Base-by-base conservation (phyloP, 495 filamentous ascomycete species). In the Neurospora pannonica region DNA sequence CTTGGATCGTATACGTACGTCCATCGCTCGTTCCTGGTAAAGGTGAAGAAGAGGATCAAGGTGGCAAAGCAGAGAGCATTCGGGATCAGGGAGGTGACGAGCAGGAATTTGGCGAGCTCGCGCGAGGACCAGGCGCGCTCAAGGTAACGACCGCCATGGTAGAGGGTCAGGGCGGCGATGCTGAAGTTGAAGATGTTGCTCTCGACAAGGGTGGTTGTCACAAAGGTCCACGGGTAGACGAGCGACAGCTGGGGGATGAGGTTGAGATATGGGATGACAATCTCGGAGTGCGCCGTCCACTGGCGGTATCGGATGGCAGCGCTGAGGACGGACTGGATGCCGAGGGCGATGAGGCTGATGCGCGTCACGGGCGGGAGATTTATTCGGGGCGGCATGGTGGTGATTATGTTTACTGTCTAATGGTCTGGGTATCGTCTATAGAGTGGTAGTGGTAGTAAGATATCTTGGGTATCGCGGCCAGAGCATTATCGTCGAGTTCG, bases 91-190 rank as follows among this genome's bases (percentile, higher is more conserved):
- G 92, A 86, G 70, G 91, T 85, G 74, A 96, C 86, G 36, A 94
- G 84, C 21, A 98, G 87, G 83, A 98, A 98, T 81, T 95, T 97
- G 77, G 88, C 93, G 79, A 98, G 94, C 81, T 98, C 96, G 54
- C 87, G 88, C n/a, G 93, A 94, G 38, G 94, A 92, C 96, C 96
- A 99, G 69, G 97, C 96, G 76, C 96, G 89, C 84, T 99, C 96
- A 36, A 99, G 88, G 79, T 99, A 99, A 76, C 94, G 90, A 9
- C 97, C 96, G 28, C 94, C 97, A 86, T 97, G 94, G 83, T 97
- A 95, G 46, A 98, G 83, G 21, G 95, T 96, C 37, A 90, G 84
- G 13, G 88, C 91, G 73, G 95, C 94, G 71, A 98, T 88, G 17
- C 90, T 82, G 5, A 98, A 86, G 37, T 94, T 96, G 79, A 97